These are phyloP conservation scores for Anisodus acutangulus DNA, from an alignment of 257 asterid genomes.

Conservation along the genomic window DNA sequence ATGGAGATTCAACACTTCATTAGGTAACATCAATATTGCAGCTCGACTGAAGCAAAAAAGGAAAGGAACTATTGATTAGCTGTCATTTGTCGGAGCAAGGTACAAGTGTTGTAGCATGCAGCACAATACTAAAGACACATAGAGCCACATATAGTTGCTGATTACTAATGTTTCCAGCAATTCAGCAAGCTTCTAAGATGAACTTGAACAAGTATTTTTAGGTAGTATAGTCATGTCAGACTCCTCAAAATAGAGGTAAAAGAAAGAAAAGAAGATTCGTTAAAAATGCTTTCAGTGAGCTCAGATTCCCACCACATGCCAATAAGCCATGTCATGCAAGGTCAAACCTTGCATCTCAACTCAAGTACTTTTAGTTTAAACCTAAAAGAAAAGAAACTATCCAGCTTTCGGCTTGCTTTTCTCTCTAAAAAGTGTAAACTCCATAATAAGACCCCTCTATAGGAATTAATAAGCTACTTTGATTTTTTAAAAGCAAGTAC, in stretches of 20 bases:
- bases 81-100: neutral
- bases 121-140: neutral
- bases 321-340: constrained; percentile 10
- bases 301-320: neutral
- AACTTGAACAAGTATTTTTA: neutral
- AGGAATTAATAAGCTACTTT: neutral
- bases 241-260: neutral
- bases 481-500: neutral
- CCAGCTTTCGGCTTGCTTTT: neutral
- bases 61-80: neutral
- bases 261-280: neutral
- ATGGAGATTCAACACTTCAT: neutral
- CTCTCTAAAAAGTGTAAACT: neutral
- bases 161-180: neutral
- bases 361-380: neutral
- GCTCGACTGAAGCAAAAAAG: neutral
- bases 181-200: neutral
- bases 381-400: neutral
- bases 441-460: neutral
- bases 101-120: neutral
- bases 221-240: neutral
- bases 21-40: neutral
- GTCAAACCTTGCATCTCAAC: neutral
- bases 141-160: neutral
- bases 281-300: neutral